Base-by-base conservation (phyloP, 2,329 filamentous ascomycete genomes). In the Sporothrix brunneoviolacea region DNA sequence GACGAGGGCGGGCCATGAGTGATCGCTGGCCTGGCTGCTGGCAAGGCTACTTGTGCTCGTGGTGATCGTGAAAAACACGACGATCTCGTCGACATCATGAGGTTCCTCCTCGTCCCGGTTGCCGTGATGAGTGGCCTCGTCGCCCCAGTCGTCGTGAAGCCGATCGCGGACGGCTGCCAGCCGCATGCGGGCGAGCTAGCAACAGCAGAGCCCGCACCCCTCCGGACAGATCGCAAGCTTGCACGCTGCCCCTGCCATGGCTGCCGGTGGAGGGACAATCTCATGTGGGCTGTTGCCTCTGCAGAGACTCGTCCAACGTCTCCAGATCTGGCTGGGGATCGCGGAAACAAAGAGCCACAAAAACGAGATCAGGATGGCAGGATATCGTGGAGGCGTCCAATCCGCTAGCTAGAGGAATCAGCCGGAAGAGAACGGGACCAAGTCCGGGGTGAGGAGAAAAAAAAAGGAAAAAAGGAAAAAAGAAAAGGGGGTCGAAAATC, bases 281-380 rank as follows among this genome's bases (percentile, higher is more conserved):
- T 13, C 37, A 41, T 48, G 28, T 41, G 37, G 44, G 37, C 37
- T 39, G 27, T 33, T 39, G 27, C 37, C 28, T 35, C 28, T 35
- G 24, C 10, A 19, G 8, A 15, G 42, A 32, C 18, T 33, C 18
- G 28, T 24, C 24, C 37, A 32, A 41, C n/a, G 28, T 41, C 27
- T 33, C 45, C 45, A 41, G 37, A 21, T 48, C 37, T 27, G 30
- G 4, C 10, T 24, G 9, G 10, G 15, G 16, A 24, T 7, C 28
- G 16, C 7, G 6, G 24, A 22, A 35, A 28, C 22, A 36, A 39
- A 42, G 27, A 8, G 22, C 22, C 44, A 28, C 16, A 27, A 39
- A 28, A 28, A 9, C 16, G 36, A 47, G 44, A 47, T 47, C 44
- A 47, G 44, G 22, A 28, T 28, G 24, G 6, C 6, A 28, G 24